Base-by-base conservation (phyloP, 805 yeast genomes). In the Lipomyces sp. region DNA sequence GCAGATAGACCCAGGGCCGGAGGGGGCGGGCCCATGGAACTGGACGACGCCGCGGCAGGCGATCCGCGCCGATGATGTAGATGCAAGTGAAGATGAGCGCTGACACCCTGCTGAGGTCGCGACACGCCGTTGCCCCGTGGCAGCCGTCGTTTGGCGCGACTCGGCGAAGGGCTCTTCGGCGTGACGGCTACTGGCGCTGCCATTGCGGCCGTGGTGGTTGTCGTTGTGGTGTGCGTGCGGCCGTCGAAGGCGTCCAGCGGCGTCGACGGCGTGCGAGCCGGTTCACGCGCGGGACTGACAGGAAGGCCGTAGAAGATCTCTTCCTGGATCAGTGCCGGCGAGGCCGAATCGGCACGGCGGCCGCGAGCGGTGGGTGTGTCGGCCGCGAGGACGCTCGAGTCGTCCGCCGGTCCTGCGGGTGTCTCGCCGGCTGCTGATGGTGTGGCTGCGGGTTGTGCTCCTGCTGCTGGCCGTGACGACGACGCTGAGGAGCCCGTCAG, bases 281-380 rank as follows among this genome's bases (percentile, higher is more conserved):
- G 39, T 33, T 5, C 21, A 43, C 31, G 16, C 29, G 38, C 18
- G 45, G 24, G n/a, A 3, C 34, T 43, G 32, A 18, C 23, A 47
- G 14, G 37, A 41, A 6, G 21, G 26, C 18, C 29, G 19, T 38
- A 18, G 37, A 34, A 26, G 39, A 11, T 11, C 38, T 34, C 34
- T 46, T 16, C 32, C 44, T n/a, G 14, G 41, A 39, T 2, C 32
- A 32, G 14, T 41, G 22, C 37, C 47, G 35, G 14, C 47, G 26
- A 16, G 21, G 26, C 11, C 44, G 31, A 31, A 34, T 26, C n/a
- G 47, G 35, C 8, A 13, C 44, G 45, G 13, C 55, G 33, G 21
- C 46, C 45, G 16, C 46, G 39, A 13, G 39, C 45, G 19, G 41
- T 51, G 4, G 51, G 48, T n/a, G 51, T 51, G 22, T 46, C 50